Base-by-base conservation (phyloP, 805 yeast genomes). In the Candida khao-thaluensis region DNA sequence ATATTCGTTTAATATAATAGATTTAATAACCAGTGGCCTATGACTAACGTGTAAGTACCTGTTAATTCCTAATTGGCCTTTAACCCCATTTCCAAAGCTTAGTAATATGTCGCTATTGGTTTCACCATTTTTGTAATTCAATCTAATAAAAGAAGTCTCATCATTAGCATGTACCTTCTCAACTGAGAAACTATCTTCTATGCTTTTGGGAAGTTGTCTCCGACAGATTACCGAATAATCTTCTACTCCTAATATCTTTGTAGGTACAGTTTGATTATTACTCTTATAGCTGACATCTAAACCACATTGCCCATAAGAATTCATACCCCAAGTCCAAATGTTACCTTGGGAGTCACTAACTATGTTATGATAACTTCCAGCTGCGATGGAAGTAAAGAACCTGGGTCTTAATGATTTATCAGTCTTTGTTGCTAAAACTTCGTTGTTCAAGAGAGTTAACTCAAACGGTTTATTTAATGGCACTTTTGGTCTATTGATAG, bases 241-340 rank as follows among this genome's bases (percentile, higher is more conserved):
- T 8, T 42, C 18, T 10, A 29, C 24, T 2, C 48, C 40, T 15
- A 59, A 50, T 0, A 54, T 53, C 44, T 67, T 40, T 1, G 21
- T 30, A 2, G 99, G 99, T 27, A 79, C 76, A 4, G 95, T 77
- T 32, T 82, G 71, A 30, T 74, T 65, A 50, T 84, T 91, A 12
- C 83, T 77, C 42, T 77, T 78, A 54, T 79, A 79, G 16, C 75
- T 68, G 34, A 84, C 81, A 6, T 79, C 79, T 33, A 77, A 69
- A 8, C 91, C 96, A 40, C 91, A 69, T 53, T 93, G 91, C n/a
- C 98, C 98, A 57, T 65, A 78, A 3, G 77, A 69, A 57, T 91
- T 91, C 42, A 77, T 76, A 17, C 99, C 99, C 77, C 93, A 90
- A 1, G 88, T 75, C 77, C 83, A 85, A n/a, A 88, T 64, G 37